Percentiles rank a stretch among this genome's conserved stretches.
phyloP scores from a whole-genome alignment of 139 green algal species.

The Helicosporidium sp. region DNA sequence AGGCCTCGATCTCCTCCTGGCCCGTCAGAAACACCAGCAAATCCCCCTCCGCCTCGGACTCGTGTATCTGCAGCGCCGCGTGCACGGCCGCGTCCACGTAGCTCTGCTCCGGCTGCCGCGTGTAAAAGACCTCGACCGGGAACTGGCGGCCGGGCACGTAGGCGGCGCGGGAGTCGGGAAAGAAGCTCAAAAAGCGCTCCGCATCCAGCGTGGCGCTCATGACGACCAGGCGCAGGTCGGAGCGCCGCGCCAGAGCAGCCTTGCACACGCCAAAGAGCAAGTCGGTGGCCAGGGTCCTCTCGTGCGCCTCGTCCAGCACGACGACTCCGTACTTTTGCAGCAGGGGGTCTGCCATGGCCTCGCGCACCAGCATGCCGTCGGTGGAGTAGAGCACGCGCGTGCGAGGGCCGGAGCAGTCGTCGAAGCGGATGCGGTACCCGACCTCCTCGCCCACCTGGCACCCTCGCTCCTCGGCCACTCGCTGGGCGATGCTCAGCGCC shows the following conservation, averaged over 20 bases:
- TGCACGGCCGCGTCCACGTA: slow-evolving; percentile 73
- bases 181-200: slow-evolving; percentile 52
- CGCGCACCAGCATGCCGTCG: slow-evolving; percentile 88
- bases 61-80: slow-evolving; percentile 55
- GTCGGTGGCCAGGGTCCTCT: slow-evolving; percentile 79
- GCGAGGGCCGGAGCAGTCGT: slow-evolving; percentile 36
- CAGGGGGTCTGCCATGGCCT: slow-evolving; percentile 63
- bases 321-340: slow-evolving; percentile 61
- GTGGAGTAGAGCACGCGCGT: slow-evolving; percentile 76
- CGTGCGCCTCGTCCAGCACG: slow-evolving; percentile 91
- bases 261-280: slow-evolving; percentile 84
- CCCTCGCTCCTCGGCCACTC: slow-evolving; percentile 44
- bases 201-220: slow-evolving; percentile 93
- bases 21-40: slow-evolving; percentile 82
- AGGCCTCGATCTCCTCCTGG: slow-evolving; percentile 67
- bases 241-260: slow-evolving; percentile 17
- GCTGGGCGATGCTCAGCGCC: slow-evolving; percentile 89
- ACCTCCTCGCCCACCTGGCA: slow-evolving; percentile 24
- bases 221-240: slow-evolving; percentile 49
- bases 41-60: slow-evolving; percentile 48
- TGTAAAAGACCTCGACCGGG: slow-evolving; percentile 61
- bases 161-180: slow-evolving; percentile 30
- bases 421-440: slow-evolving; percentile 66
- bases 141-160: slow-evolving; percentile 55
- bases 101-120: slow-evolving; percentile 47